Percentiles rank a stretch among this genome's conserved stretches.
Evolutionary conservation across 257 asterid species (phyloP).

Genomic region (Plantago ovata): DNA sequence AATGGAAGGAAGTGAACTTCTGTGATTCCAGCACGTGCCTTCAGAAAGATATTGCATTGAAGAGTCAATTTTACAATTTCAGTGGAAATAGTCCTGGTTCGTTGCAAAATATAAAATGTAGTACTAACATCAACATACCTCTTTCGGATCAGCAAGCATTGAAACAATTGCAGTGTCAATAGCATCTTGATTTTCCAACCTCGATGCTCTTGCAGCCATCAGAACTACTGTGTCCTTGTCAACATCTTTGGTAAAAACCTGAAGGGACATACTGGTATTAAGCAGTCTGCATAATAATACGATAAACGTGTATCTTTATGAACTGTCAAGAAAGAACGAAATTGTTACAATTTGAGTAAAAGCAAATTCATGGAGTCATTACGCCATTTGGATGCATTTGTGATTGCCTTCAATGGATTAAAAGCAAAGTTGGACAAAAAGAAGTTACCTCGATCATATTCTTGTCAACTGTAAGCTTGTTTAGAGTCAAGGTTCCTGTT

Average conservation of each 20-base stretch:
- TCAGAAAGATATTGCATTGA: neutral
- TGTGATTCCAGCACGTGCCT: slow-evolving; percentile 34
- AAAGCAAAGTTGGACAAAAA: neutral
- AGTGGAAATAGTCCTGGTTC: neutral
- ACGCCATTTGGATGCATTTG: too few relatives aligned
- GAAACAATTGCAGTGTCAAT: slow-evolving; percentile 34
- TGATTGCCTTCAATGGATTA: too few relatives aligned
- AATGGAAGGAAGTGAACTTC: slow-evolving; percentile 36
- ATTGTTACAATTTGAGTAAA: neutral
- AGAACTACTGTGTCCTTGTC: slow-evolving; percentile 29
- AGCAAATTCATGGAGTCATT: too few relatives aligned
- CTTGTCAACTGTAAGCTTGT: slow-evolving; percentile 29
- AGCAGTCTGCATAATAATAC: neutral
- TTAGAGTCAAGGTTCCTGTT: slow-evolving; percentile 32
- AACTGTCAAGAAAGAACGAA: neutral
- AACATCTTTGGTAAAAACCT: slow-evolving; percentile 28
- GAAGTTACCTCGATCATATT: slow-evolving; percentile 28
- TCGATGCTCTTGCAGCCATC: slow-evolving; percentile 37
- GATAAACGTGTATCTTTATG: too few relatives aligned
- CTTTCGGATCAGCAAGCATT: slow-evolving; percentile 34
- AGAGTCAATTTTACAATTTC: neutral
- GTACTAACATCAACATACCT: slow-evolving; percentile 12
- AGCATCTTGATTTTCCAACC: slow-evolving; percentile 39
- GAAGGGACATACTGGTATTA: slow-evolving; percentile 12
- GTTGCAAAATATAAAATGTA: neutral